These are phyloP conservation scores for Ustilago cynodontis DNA, from an alignment of 1,284 basidiomycete species.

Conservation along the genomic window DNA sequence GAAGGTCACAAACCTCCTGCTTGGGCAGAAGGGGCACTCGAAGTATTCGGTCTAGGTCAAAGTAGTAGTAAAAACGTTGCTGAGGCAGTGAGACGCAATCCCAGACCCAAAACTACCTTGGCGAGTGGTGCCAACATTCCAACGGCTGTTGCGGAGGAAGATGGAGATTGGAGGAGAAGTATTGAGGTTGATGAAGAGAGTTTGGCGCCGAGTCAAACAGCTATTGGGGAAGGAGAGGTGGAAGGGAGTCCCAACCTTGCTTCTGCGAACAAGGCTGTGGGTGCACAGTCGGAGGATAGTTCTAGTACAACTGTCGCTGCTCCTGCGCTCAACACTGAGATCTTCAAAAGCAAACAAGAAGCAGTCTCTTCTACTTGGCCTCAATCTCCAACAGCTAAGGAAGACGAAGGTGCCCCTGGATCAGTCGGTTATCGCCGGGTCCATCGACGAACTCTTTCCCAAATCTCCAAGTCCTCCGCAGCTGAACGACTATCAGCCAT, in stretches of 20 bases:
- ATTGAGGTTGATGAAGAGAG: constrained; percentile 37
- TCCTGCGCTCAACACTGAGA: constrained; percentile 24
- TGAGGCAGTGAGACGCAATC: constrained; percentile 55
- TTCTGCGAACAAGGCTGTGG: not conserved
- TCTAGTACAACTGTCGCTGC: constrained; percentile 5
- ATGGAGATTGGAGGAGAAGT: constrained; percentile 25
- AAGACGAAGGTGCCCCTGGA: constrained; percentile 50
- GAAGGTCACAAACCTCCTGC: constrained; percentile 60
- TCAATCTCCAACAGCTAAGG: not conserved
- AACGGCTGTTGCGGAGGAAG: constrained; percentile 55
- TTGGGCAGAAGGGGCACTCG: constrained; percentile 66
- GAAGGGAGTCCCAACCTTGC: constrained; percentile 11
- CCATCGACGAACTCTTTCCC: constrained; percentile 55
- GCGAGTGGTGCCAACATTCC: constrained; percentile 52
- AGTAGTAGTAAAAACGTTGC: constrained; percentile 61
- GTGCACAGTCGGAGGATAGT: constrained; percentile 2
- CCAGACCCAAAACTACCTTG: constrained; percentile 39
- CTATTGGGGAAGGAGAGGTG: constrained; percentile 26
- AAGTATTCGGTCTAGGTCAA: constrained; percentile 62
- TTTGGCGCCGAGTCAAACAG: constrained; percentile 33
- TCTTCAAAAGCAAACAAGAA: constrained; percentile 9
- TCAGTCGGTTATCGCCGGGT: constrained; percentile 54
- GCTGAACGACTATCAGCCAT: constrained; percentile 61
- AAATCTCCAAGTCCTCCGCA: constrained; percentile 56
- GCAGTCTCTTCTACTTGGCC: not conserved